Evolutionary conservation across 1,139 yeast species (phyloP).

Genomic region (Yamadazyma triangularis): DNA sequence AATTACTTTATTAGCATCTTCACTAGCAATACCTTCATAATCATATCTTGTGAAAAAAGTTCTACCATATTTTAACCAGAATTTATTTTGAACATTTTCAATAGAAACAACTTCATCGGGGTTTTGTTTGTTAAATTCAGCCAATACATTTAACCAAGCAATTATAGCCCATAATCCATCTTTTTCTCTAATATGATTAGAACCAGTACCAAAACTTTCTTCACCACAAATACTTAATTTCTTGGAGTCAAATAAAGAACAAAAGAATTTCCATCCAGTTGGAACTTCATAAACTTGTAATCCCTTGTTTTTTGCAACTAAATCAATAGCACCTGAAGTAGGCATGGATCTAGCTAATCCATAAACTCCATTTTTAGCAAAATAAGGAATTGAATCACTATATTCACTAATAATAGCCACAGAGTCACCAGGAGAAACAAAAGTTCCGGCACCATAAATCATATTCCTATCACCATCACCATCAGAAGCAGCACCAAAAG

Average conservation of each 20-base stretch:
- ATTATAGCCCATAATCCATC: conserved; percentile 98
- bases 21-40: conserved; percentile 75
- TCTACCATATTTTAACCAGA: conserved; percentile 93
- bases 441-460: conserved; percentile 95
- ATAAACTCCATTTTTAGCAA: conserved; percentile 76
- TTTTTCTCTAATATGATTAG: conserved; percentile 94
- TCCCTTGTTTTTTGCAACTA: conserved; percentile 78
- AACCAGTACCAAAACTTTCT: conserved; percentile 97
- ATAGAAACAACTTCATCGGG: conserved; percentile 60
- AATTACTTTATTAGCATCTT: conserved; percentile 71
- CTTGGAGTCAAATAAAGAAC: conserved; percentile 88
- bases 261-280: conserved; percentile 98
- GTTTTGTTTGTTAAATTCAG: conserved; percentile 62
- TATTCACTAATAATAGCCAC: conserved; percentile 97
- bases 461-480: conserved; percentile 99
- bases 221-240: conserved; percentile 97
- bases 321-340: conserved; percentile 89
- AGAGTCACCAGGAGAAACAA: conserved; percentile 97
- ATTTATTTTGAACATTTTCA: conserved; percentile 72
- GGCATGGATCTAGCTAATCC: conserved; percentile 99
- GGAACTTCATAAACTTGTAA: conserved; percentile 90
- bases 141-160: conserved; percentile 95
- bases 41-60: conserved; percentile 98
- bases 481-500: conserved; percentile 97
- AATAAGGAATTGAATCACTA: conserved; percentile 84